Evolutionary conservation across 331 rosid genomes (phyloP).

Genomic region (Prunus yedoensis): DNA sequence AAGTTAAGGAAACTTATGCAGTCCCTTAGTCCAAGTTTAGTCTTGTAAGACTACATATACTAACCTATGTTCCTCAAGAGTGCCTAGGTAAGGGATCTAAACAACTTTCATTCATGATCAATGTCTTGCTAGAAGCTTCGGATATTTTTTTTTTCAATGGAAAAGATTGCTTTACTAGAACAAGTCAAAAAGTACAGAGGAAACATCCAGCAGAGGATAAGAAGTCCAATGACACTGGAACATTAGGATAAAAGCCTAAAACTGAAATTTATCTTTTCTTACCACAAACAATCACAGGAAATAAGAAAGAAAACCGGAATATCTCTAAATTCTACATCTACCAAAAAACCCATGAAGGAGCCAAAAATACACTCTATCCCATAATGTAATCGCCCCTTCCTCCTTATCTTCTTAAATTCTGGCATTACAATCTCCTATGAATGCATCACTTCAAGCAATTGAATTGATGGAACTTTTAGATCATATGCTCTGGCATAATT

Average conservation of each 20-base stretch:
- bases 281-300: neutral
- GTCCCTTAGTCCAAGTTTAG: no score
- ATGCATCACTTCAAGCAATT: no score
- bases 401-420: neutral
- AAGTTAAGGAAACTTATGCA: no score
- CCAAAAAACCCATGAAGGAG: neutral
- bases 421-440: neutral
- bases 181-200: neutral
- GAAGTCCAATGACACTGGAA: neutral
- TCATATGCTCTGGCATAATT: no score
- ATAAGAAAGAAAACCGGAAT: neutral
- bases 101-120: neutral
- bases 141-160: no score
- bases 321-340: neutral
- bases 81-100: neutral
- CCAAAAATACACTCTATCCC: neutral
- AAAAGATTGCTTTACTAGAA: neutral
- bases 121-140: neutral
- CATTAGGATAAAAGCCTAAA: neutral
- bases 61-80: neutral
- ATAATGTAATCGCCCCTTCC: neutral
- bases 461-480: no score
- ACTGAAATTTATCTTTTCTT: neutral
- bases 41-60: no score
- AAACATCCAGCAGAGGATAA: neutral